Evolutionary conservation across 2,329 filamentous ascomycete genomes (phyloP), one percentile per base, ranked within the genome.

Genomic region (Verticillium longisporum): DNA sequence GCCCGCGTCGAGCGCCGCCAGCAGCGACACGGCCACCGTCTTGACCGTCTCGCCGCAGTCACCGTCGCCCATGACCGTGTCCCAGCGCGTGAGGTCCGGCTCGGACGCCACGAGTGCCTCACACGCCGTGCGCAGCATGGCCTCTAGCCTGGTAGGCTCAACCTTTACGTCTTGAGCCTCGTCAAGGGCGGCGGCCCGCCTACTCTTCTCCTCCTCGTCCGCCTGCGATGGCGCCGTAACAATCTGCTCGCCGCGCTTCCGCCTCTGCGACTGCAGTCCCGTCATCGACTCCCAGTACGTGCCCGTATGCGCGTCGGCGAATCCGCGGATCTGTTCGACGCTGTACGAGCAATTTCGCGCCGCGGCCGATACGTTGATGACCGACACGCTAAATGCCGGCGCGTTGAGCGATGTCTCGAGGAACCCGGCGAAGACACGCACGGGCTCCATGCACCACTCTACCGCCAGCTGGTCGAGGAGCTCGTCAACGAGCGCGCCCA

Each of bases 351-450:
- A 80, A 62, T 75, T 75, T 57, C 68, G 68, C 0, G 81, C 77
- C 0, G 79, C 77, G 0, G 76, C 78, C 0, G 80, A 79, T 45
- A 86, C 69, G 70, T 87, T 89, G 67, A 89, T 74, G 57, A 91
- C 67, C 3, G 87, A 88, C 6, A 91, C 80, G 13, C 85, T 88
- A 68, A 91, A 91, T 0, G 87, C 88, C 0, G 88, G 82, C 0
- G 87, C 88, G 65, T 91, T 90, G 67, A 91, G 80, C 15, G 86
- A 89, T 0, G 88, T 90, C 80, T 90, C 89, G 61, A 88, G 81
- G 33, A 84, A 86, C 1, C 88, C 88, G 0, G 80, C 75, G 58
- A 84, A 79, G 58, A 89, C 80, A 34, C 88, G 78, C 3, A 78
- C 77, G 0, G 83, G 82, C 56, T 74, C 71, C 4, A 84, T 75